These are phyloP conservation scores for Seminavis robusta DNA, from an alignment of 108 stramenopile genomes.

Conservation along the genomic window DNA sequence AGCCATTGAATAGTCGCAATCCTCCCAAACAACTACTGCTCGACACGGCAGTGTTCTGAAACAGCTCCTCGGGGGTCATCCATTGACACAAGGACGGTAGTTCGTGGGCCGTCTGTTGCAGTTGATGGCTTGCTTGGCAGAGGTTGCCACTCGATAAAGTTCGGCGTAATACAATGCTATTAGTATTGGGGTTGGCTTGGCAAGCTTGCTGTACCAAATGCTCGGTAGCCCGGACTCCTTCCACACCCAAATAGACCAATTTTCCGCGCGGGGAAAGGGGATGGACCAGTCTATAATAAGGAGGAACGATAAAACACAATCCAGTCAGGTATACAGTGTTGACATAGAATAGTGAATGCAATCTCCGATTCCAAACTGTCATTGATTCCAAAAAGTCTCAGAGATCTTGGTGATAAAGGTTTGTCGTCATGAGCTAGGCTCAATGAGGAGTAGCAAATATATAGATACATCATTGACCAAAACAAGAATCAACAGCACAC, in stretches of 20 bases:
- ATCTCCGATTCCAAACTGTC: not conserved
- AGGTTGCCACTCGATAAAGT: no score
- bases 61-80: slow-evolving; percentile 37
- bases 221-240: slow-evolving; percentile 55
- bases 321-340: not conserved
- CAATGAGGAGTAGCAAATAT: slow-evolving; percentile 76
- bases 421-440: slow-evolving; percentile 57
- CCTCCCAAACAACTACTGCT: slow-evolving; percentile 46
- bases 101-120: slow-evolving; percentile 32
- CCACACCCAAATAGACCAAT: slow-evolving; percentile 62
- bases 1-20: slow-evolving; percentile 52
- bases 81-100: slow-evolving; percentile 49
- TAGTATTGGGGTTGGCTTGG: slow-evolving; percentile 6
- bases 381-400: slow-evolving; percentile 25
- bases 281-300: slow-evolving; percentile 54
- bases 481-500: not conserved
- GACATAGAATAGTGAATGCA: not conserved
- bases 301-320: slow-evolving; percentile 6
- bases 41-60: not conserved
- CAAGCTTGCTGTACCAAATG: slow-evolving; percentile 41
- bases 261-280: slow-evolving; percentile 82
- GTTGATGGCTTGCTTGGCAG: slow-evolving; percentile 7
- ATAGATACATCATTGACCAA: slow-evolving; percentile 3
- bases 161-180: no score
- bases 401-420: slow-evolving; percentile 64